Conservation (phyloP, 257 asterid species). For the Solanum tarijense region DNA sequence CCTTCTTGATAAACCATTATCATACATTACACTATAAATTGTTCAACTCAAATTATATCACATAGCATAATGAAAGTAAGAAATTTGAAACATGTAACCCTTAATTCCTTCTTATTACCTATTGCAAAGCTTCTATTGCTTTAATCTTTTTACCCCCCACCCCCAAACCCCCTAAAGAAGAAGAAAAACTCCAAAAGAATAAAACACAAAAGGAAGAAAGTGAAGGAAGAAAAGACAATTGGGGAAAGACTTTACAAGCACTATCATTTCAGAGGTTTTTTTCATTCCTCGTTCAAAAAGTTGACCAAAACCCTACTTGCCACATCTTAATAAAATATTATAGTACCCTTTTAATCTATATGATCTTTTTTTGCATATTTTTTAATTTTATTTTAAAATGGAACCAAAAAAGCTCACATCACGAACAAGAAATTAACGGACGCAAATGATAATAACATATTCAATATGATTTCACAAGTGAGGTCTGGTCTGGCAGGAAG, state of each 20-base stretch:
- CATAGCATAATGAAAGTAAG: not conserved
- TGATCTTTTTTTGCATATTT: not conserved
- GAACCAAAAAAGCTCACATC: not conserved
- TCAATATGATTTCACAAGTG: not conserved
- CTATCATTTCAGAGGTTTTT: not conserved
- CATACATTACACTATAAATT: not conserved
- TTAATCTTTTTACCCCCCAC: not conserved
- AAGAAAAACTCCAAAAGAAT: not conserved
- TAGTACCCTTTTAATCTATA: not conserved
- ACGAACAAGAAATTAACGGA: not conserved
- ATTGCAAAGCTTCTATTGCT: not conserved
- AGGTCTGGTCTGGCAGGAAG: too few species aligned
- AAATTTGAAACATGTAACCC: not conserved
- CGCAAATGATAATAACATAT: accelerated
- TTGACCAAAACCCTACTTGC: not conserved
- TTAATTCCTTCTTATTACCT: not conserved
- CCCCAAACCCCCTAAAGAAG: not conserved
- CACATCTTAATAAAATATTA: not conserved
- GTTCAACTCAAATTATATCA: not conserved
- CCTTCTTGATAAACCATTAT: not conserved
- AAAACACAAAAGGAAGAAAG: not conserved
- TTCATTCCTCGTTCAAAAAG: not conserved
- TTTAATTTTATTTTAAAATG: not conserved
- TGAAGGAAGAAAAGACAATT: not conserved
- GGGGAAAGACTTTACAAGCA: not conserved